These are phyloP conservation scores for Raphanus raphanistrum DNA, from an alignment of 345 rosid genomes.

Conservation along the genomic window DNA sequence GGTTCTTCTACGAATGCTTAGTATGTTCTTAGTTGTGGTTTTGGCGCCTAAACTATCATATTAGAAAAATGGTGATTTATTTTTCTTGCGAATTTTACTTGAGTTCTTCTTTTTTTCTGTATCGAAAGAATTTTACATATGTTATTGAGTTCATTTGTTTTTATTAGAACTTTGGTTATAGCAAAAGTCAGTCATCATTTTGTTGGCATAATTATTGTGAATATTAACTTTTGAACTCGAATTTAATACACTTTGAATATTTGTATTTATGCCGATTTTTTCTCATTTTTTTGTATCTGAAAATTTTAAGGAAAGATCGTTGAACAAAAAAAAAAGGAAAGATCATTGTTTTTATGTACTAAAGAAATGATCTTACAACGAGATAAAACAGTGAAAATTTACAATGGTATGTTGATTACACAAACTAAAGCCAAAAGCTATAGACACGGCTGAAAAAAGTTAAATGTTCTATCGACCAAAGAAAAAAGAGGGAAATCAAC, in stretches of 20 bases:
- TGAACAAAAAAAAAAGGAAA: background rate
- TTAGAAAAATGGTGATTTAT: background rate
- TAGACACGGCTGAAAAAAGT: background rate
- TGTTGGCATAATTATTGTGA: background rate
- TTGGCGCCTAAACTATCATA: constrained; percentile 10
- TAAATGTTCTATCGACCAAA: background rate
- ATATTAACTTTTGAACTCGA: background rate
- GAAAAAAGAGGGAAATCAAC: background rate
- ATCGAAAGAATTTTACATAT: background rate
- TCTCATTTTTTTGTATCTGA: background rate
- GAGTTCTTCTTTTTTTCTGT: background rate
- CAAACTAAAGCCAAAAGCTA: background rate
- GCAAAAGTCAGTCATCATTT: background rate
- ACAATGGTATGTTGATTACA: background rate
- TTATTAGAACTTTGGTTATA: background rate
- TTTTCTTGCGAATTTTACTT: background rate
- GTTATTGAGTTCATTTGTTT: background rate
- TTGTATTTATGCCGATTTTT: background rate
- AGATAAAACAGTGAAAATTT: background rate
- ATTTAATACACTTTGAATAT: background rate
- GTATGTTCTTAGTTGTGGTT: constrained; percentile 18
- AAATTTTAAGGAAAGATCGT: background rate
- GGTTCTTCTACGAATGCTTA: background rate
- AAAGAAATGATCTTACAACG: background rate
- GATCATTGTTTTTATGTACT: background rate